These are phyloP conservation scores for Trypanosoma platydactyli DNA, from an alignment of 208 protist genomes.

Conservation along the genomic window DNA sequence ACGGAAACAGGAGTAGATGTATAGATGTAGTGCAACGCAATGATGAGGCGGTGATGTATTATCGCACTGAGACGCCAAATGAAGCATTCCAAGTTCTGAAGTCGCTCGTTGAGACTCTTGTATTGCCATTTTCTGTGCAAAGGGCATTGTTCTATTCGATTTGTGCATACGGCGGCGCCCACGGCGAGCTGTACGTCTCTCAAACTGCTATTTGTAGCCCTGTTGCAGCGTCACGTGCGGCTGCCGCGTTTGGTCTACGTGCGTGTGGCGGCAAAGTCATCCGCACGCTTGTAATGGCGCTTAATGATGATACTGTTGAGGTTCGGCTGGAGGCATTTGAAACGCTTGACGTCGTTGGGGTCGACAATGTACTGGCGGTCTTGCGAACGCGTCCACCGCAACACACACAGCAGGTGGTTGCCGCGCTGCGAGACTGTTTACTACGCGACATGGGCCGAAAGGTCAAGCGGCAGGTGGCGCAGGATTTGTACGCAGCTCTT, in stretches of 20 bases:
- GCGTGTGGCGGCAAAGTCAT: conserved; percentile 57
- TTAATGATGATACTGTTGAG: conserved; percentile 53
- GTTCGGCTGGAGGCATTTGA: conserved; percentile 63
- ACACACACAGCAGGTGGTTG: conserved; percentile 49
- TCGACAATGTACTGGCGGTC: conserved; percentile 34
- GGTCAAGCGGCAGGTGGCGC: conserved; percentile 31
- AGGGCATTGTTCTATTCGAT: conserved; percentile 58
- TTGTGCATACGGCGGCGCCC: conserved; percentile 57
- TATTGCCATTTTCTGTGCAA: conserved; percentile 47
- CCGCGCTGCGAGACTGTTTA: conserved; percentile 62
- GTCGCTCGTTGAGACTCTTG: conserved; percentile 40
- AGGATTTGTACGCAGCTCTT: conserved; percentile 39
- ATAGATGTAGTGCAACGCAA: background rate
- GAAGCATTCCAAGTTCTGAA: conserved; percentile 53
- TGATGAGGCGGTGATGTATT: conserved; percentile 50
- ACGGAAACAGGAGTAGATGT: background rate
- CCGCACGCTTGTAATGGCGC: conserved; percentile 52
- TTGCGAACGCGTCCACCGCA: conserved; percentile 36
- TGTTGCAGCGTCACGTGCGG: conserved; percentile 33
- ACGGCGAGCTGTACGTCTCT: conserved; percentile 63
- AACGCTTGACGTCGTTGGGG: conserved; percentile 45
- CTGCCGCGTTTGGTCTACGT: conserved; percentile 62
- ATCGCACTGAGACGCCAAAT: conserved; percentile 35
- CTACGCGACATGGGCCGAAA: conserved; percentile 45
- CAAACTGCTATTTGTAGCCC: conserved; percentile 49